Evolutionary conservation across 805 yeast species (phyloP).

Genomic region (Suhomyces sp.): DNA sequence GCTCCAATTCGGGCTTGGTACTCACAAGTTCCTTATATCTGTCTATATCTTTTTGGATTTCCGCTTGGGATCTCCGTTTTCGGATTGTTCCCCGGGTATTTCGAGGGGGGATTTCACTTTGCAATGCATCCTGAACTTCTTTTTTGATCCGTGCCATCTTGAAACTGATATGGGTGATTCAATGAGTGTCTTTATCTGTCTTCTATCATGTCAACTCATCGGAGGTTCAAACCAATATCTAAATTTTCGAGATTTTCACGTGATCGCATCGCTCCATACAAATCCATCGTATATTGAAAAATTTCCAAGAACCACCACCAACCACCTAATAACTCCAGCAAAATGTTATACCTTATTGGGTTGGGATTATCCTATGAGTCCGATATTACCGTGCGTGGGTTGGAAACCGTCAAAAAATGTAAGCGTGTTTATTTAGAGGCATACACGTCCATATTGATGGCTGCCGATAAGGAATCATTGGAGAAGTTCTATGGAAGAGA

Average conservation of each 20-base stretch:
- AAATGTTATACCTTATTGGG: slow-evolving; percentile 88
- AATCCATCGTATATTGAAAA: slow-evolving; percentile 2
- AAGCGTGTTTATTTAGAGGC: slow-evolving; percentile 93
- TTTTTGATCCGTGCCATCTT: no score
- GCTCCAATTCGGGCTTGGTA: slow-evolving; percentile 17
- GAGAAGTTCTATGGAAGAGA: slow-evolving; percentile 85
- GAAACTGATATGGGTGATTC: no score
- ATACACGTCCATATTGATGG: slow-evolving; percentile 93
- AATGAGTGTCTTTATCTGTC: no score
- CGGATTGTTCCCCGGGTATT: no score
- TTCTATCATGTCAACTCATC: no score
- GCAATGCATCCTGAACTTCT: no score
- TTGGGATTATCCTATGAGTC: slow-evolving; percentile 84
- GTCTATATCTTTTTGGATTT: slow-evolving; percentile 18
- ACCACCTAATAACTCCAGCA: not conserved
- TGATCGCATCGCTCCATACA: slow-evolving; percentile 8
- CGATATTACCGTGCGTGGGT: slow-evolving; percentile 93
- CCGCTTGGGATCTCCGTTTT: slow-evolving; percentile 7
- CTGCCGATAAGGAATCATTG: slow-evolving; percentile 71
- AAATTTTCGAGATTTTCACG: slow-evolving; percentile 7
- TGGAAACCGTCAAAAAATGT: slow-evolving; percentile 79
- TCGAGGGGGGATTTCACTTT: no score
- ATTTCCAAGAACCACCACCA: not conserved
- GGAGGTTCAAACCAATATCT: no score
- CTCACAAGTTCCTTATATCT: slow-evolving; percentile 18